Evolutionary conservation across 2,329 filamentous ascomycete genomes (phyloP).

Genomic region (Ophiocordyceps camponoti-leonardi): DNA sequence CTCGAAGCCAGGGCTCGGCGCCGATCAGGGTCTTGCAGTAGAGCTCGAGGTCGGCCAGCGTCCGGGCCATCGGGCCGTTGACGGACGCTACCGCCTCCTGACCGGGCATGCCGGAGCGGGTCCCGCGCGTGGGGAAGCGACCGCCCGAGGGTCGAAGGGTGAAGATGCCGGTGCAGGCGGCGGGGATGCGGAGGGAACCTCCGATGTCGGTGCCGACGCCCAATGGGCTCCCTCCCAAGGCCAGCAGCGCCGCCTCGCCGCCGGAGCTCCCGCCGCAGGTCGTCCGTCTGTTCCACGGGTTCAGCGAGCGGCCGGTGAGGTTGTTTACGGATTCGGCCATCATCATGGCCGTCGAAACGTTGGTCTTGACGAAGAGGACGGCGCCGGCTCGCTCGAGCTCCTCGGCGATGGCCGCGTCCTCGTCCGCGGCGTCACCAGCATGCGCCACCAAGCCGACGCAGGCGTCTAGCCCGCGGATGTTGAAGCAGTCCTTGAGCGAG

Average conservation of each 20-base stretch:
- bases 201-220: conserved; percentile 50
- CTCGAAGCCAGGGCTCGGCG: conserved; percentile 35
- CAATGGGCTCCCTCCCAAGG: conserved; percentile 37
- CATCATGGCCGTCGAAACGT: conserved; percentile 48
- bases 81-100: conserved; percentile 48
- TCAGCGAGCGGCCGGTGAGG: conserved; percentile 42
- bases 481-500: conserved; percentile 56
- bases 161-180: conserved; percentile 40
- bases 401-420: conserved; percentile 21
- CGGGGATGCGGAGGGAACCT: conserved; percentile 34
- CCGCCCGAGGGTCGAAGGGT: conserved; percentile 39
- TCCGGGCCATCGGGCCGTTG: conserved; percentile 43
- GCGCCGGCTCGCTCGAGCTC: conserved; percentile 30
- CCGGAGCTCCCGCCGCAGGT: conserved; percentile 51
- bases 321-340: conserved; percentile 52
- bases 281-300: conserved; percentile 39
- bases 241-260: conserved; percentile 47
- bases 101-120: conserved; percentile 40
- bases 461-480: conserved; percentile 39
- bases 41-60: conserved; percentile 34
- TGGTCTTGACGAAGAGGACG: conserved; percentile 39
- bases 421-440: conserved; percentile 35
- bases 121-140: conserved; percentile 37
- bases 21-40: conserved; percentile 35
- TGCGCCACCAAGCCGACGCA: conserved; percentile 48